These are phyloP conservation scores for Microthlaspi erraticum DNA, from an alignment of 345 rosid species.

Conservation along the genomic window DNA sequence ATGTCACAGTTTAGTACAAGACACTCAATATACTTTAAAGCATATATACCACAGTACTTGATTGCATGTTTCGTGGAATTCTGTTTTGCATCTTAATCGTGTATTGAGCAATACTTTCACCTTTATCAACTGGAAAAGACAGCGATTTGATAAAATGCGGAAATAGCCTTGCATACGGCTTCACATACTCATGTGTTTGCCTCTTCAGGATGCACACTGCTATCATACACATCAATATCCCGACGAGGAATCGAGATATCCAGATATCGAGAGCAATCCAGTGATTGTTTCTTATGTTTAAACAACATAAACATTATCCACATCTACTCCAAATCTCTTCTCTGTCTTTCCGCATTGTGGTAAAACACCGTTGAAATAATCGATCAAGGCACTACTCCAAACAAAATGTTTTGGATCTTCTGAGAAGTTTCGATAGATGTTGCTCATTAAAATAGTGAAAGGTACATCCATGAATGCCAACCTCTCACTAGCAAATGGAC, in stretches of 20 bases:
- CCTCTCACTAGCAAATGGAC: not conserved
- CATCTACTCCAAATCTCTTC: not conserved
- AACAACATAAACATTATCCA: not conserved
- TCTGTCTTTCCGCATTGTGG: not conserved
- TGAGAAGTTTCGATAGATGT: not conserved
- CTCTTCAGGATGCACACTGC: not conserved
- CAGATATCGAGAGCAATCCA: slow-evolving; percentile 4
- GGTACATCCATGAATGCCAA: not conserved
- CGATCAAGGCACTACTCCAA: not conserved
- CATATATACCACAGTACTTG: not conserved
- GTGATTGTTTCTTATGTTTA: not conserved
- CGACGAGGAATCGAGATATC: not conserved
- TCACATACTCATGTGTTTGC: too few species aligned
- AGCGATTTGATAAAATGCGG: not conserved
- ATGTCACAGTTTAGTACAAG: not conserved
- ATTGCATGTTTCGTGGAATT: not conserved
- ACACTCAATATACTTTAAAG: not conserved
- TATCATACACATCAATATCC: not conserved
- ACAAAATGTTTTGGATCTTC: not conserved
- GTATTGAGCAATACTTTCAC: not conserved
- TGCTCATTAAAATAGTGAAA: not conserved
- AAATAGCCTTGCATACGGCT: not conserved
- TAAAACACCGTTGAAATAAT: not conserved
- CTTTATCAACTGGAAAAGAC: not conserved
- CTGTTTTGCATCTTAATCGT: not conserved